A percentile compares a stretch with the other conserved stretches of the same genome.
These are phyloP conservation scores for Mortierella antarctica DNA, from an alignment of 192 early-diverging fungal species.

Conservation along the genomic window DNA sequence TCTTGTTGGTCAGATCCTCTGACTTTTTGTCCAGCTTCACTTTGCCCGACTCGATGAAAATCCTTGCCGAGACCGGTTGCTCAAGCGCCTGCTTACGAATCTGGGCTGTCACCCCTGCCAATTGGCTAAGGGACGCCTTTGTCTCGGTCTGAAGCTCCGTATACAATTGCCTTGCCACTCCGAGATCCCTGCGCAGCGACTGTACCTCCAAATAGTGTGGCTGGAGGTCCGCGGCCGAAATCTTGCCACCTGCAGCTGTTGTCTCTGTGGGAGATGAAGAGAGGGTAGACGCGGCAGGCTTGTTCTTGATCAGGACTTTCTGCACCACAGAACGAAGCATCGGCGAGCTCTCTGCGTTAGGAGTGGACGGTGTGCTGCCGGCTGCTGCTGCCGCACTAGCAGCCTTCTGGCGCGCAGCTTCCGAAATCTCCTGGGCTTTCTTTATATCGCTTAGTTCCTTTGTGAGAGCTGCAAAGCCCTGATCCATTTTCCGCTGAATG, in stretches of 20 bases:
- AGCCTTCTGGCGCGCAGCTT: constrained; percentile 34
- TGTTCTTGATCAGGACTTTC: constrained; percentile 44
- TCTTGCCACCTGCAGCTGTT: not conserved
- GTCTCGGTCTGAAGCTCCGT: constrained; percentile 61
- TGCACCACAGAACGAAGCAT: constrained; percentile 35
- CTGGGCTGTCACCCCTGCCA: constrained; percentile 49
- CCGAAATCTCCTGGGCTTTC: constrained; percentile 40
- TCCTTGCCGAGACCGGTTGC: constrained; percentile 41
- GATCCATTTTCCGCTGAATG: constrained; percentile 58
- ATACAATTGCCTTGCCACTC: constrained; percentile 62
- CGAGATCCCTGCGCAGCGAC: constrained; percentile 59
- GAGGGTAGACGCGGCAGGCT: not conserved
- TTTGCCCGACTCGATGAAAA: constrained; percentile 72
- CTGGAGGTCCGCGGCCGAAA: constrained; percentile 44
- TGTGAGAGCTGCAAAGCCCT: constrained; percentile 43
- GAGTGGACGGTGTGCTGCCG: no score
- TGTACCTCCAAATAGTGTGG: constrained; percentile 58
- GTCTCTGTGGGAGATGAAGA: not conserved
- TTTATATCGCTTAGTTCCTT: constrained; percentile 57
- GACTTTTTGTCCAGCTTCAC: constrained; percentile 64
- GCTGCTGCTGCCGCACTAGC: constrained; percentile 10
- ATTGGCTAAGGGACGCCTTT: constrained; percentile 48
- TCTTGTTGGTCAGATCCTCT: constrained; percentile 57
- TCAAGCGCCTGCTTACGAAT: constrained; percentile 51
- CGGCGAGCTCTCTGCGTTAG: not conserved